These are phyloP conservation scores for Hymenoscyphus fraxineus DNA, from an alignment of 2,329 filamentous ascomycete species.

Conservation along the genomic window DNA sequence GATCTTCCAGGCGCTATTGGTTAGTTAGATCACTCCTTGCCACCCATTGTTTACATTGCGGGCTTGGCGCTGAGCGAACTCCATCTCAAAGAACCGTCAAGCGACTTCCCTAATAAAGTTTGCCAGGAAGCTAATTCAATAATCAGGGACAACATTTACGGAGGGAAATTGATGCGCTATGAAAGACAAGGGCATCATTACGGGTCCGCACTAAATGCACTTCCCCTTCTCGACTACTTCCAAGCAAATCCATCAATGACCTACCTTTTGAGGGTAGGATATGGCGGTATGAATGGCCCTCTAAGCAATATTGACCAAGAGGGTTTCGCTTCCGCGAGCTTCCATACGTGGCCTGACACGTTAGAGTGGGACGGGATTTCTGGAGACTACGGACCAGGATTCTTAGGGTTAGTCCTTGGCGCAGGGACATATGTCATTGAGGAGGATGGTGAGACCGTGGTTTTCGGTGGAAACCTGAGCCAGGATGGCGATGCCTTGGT, in stretches of 20 bases:
- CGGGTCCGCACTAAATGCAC: slow-evolving; percentile 54
- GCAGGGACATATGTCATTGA: slow-evolving; percentile 48
- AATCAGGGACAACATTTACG: slow-evolving; percentile 51
- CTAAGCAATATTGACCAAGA: not conserved
- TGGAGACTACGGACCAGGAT: not conserved
- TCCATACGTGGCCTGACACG: not conserved
- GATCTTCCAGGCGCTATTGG: slow-evolving; percentile 50
- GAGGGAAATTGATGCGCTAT: slow-evolving; percentile 37
- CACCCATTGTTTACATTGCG: too few species aligned
- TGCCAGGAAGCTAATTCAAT: too few species aligned
- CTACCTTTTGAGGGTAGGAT: not conserved
- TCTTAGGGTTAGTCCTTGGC: slow-evolving; percentile 37
- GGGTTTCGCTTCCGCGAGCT: not conserved
- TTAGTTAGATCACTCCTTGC: too few species aligned
- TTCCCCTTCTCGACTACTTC: slow-evolving; percentile 47
- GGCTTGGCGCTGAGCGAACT: too few species aligned
- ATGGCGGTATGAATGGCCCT: not conserved
- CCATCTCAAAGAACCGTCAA: too few species aligned
- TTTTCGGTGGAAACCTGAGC: slow-evolving; percentile 45
- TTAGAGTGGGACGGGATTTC: too few species aligned
- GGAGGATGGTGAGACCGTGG: slow-evolving; percentile 45
- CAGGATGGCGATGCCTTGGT: slow-evolving; percentile 28
- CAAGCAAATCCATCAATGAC: not conserved
- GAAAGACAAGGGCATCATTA: slow-evolving; percentile 58
- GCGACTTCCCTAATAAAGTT: too few species aligned